Evolutionary conservation across 2,329 filamentous ascomycete species (phyloP).

Genomic region (Coniella vitis): DNA sequence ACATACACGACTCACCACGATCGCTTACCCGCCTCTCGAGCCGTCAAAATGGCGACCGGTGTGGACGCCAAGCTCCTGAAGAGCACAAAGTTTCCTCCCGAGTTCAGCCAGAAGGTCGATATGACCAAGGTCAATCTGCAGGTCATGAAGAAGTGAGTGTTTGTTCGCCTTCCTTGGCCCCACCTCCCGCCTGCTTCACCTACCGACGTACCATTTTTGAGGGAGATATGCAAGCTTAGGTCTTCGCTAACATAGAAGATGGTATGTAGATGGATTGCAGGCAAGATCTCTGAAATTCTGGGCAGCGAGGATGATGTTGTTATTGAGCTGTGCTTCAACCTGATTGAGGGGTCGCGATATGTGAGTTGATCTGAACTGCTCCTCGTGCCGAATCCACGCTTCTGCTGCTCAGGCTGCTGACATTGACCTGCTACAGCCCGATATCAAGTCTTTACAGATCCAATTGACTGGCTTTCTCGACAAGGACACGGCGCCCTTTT

Average conservation of each 20-base stretch:
- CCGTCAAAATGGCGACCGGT: conserved; percentile 62
- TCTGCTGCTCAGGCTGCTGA: conserved; percentile 12
- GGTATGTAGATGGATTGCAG: conserved; percentile 78
- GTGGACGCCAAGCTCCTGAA: conserved; percentile 86
- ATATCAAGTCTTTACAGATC: conserved; percentile 93
- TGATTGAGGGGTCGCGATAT: conserved; percentile 66
- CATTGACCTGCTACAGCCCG: conserved; percentile 57
- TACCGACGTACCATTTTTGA: no score
- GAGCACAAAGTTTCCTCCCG: conserved; percentile 86
- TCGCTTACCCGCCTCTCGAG: conserved; percentile 9
- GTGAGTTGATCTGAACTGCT: conserved; percentile 45
- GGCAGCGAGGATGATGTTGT: conserved; percentile 95
- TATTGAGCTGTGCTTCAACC: conserved; percentile 70
- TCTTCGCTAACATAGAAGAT: background rate
- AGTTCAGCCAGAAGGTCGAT: conserved; percentile 94
- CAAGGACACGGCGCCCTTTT: conserved; percentile 82
- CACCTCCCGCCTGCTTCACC: background rate
- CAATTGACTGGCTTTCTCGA: conserved; percentile 92
- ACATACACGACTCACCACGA: no score
- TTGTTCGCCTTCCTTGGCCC: background rate
- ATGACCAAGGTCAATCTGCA: conserved; percentile 95
- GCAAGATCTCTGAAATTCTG: conserved; percentile 78
- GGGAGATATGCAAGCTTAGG: no score
- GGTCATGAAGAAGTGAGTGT: conserved; percentile 87
- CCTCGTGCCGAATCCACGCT: background rate